Base-by-base conservation (phyloP, 495 filamentous ascomycete genomes). In the Tetracladium marchalianum region DNA sequence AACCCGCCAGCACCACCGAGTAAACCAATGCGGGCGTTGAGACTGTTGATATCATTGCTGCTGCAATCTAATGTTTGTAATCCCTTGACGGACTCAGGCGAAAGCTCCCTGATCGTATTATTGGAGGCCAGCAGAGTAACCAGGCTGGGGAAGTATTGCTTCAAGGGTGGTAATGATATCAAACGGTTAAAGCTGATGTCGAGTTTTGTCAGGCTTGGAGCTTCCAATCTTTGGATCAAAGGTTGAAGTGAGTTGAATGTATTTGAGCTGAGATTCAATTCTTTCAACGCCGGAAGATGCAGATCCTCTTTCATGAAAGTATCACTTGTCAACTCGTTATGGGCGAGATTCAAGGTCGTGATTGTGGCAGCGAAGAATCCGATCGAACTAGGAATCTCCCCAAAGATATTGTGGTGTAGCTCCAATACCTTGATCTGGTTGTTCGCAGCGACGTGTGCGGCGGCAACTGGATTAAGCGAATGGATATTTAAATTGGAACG, bases 101-200 rank as follows among this genome's bases (percentile, higher is more conserved):
- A 73, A 8, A 95, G 69, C 15, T 82, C 78, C 35, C 72, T 63
- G 22, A 94, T 68, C 38, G 76, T 73, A 56, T 96, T 96, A 49
- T 95, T 85, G 1, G 81, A 74, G 6, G 81, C 81, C 11, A 85
- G 63, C 34, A 96, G 66, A 1, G 77, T 72, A 0, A 65, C 69
- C 16, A 98, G 63, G 9, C 66, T 71, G 4, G 86, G 84, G 60
- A 85, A 96, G 11, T 63, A 55, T 5, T 68, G 59, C 10, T 62
- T 63, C 27, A 77, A 60, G 15, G 55, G 44, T 0, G 85, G 83
- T 10, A 98, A 72, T 3, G 72, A 53, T 5, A 77, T 72, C 18
- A 96, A 66, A 17, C 81, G 79, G 57, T 95, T 96, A 53, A 77
- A 76, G 18, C 82, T 86, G 17, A 94, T 69, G 61, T 96, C 82